phyloP scores from a whole-genome alignment of 352 stramenopile genomes.

The Globisporangium acanthophoron region DNA sequence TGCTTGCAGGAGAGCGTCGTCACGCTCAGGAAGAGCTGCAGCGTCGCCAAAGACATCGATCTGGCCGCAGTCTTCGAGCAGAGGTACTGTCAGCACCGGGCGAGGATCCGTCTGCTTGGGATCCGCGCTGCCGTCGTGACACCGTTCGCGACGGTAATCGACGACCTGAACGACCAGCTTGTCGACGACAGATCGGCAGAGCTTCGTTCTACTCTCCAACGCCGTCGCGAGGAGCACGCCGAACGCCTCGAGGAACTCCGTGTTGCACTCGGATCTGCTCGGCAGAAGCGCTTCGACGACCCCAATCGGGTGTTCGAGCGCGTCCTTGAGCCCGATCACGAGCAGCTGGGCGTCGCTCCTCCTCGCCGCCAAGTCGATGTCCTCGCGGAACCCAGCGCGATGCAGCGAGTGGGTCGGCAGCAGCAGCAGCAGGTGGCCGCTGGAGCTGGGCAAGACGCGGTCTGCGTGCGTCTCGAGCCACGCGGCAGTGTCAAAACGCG shows the following conservation, averaged over 20 bases:
- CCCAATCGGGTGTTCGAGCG: constrained; percentile 3
- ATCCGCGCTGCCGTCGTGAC: neutral
- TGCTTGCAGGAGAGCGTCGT: constrained; percentile 11
- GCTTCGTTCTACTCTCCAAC: constrained; percentile 8
- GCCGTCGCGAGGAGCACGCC: constrained; percentile 12
- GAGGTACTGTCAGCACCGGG: constrained; percentile 7
- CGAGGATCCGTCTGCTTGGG: neutral
- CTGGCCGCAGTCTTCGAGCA: constrained; percentile 2
- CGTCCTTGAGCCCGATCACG: constrained; percentile 12
- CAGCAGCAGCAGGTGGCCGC: constrained; percentile 13
- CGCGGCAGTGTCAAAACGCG: neutral
- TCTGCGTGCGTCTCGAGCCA: constrained; percentile 7
- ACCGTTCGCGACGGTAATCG: neutral
- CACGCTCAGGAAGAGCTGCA: constrained; percentile 9
- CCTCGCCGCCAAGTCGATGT: constrained; percentile 12
- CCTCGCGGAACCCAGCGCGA: constrained; percentile 2
- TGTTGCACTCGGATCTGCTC: neutral
- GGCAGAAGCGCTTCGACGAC: constrained; percentile 16
- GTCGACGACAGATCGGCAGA: constrained; percentile 13
- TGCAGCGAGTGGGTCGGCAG: constrained; percentile 7
- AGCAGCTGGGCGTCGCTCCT: constrained; percentile 8
- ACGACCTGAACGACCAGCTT: constrained; percentile 8
- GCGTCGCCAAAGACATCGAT: constrained; percentile 10
- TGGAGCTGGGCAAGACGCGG: constrained; percentile 11
- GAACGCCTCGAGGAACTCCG: constrained; percentile 19